Evolutionary conservation across 2,329 filamentous ascomycete species (phyloP).

Genomic region (Monosporascus sp.): DNA sequence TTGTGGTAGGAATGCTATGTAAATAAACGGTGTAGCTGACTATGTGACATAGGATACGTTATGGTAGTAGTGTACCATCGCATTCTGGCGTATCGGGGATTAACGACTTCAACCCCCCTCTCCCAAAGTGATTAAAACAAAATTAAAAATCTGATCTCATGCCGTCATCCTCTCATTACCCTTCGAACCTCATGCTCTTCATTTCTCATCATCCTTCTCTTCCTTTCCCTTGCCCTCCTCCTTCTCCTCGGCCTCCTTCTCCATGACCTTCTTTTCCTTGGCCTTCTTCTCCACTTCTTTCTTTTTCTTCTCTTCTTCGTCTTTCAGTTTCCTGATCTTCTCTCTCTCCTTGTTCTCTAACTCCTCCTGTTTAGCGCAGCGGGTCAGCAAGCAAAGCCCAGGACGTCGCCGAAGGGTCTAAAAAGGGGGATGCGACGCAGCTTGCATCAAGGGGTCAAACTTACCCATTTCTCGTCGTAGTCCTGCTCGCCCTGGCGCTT

Average conservation of each 20-base stretch:
- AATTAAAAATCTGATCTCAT: too few relatives aligned
- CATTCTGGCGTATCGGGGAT: too few relatives aligned
- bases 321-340: conserved; percentile 8
- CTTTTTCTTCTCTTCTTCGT: conserved; percentile 20
- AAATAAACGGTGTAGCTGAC: too few relatives aligned
- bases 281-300: conserved; percentile 30
- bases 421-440: too few relatives aligned
- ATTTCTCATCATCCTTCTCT: conserved; percentile 8
- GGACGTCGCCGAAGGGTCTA: too few relatives aligned
- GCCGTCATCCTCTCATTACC: too few relatives aligned
- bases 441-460: neutral
- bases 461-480: conserved; percentile 38
- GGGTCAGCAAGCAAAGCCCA: neutral
- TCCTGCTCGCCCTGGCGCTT: conserved; percentile 26
- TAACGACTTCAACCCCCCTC: too few relatives aligned
- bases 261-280: conserved; percentile 22
- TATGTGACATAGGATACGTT: too few relatives aligned
- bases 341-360: conserved; percentile 23
- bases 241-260: conserved; percentile 5
- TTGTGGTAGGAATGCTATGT: too few relatives aligned
- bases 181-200: conserved; percentile 1
- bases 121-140: too few relatives aligned
- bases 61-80: too few relatives aligned
- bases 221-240: conserved; percentile 19
- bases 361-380: conserved; percentile 19